A percentile compares a stretch with the other conserved stretches of the same genome.
phyloP scores from a whole-genome alignment of 1,284 basidiomycete genomes.

The Bjerkandera adusta region DNA sequence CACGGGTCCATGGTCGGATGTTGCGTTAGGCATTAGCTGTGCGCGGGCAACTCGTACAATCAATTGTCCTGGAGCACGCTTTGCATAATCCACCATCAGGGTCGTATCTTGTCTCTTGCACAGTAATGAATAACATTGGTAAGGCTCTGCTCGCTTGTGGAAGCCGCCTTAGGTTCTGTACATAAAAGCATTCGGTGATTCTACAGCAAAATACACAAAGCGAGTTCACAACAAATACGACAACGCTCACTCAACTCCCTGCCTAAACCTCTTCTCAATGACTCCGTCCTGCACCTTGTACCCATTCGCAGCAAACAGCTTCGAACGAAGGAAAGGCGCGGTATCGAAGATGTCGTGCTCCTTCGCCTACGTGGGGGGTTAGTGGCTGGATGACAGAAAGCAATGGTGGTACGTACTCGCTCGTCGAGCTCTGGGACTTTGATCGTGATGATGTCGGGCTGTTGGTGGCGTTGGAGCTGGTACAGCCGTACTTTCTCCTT shows the following conservation, averaged over 20 bases:
- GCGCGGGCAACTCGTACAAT: too few species aligned
- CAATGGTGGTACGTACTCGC: conserved; percentile 49
- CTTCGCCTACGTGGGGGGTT: conserved; percentile 60
- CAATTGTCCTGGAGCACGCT: too few species aligned
- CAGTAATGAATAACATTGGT: too few species aligned
- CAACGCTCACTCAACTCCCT: not conserved
- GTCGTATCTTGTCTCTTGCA: too few species aligned
- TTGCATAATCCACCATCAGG: too few species aligned
- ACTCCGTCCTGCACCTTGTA: conserved; percentile 68
- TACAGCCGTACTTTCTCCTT: conserved; percentile 92
- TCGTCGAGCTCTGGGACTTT: conserved; percentile 81
- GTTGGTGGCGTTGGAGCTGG: conserved; percentile 73
- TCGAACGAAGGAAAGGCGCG: conserved; percentile 80
- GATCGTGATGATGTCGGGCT: conserved; percentile 73
- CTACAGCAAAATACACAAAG: too few species aligned
- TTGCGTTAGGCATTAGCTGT: too few species aligned
- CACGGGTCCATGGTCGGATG: too few species aligned
- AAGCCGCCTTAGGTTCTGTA: too few species aligned
- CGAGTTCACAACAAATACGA: too few species aligned
- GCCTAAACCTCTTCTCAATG: conserved; percentile 9
- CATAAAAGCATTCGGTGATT: too few species aligned
- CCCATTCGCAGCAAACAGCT: conserved; percentile 88
- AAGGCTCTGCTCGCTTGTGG: too few species aligned
- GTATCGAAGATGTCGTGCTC: conserved; percentile 95
- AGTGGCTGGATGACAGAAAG: conserved; percentile 2